Conservation (phyloP, 331 rosid genomes). For the Phaseolus coccineus region DNA sequence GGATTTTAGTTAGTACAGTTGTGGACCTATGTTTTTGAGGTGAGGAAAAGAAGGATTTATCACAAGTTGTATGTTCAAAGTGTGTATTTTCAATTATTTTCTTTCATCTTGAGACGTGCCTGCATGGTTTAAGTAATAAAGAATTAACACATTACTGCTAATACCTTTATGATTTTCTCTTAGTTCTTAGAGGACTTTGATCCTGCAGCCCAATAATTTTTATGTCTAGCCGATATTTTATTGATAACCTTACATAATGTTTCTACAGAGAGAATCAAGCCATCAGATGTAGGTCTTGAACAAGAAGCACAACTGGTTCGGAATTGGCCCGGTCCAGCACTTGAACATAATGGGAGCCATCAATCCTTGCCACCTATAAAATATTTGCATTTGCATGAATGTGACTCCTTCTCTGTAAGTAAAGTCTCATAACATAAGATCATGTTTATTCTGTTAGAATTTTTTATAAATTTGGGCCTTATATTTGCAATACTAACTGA, state of each 20-base stretch:
- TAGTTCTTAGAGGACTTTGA: slow-evolving; percentile 35
- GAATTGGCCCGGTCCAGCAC: slow-evolving; percentile 67
- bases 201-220: not conserved
- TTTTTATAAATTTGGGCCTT: slow-evolving; percentile 26
- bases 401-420: slow-evolving; percentile 90
- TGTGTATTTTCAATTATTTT: not conserved
- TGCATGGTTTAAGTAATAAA: not conserved
- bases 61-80: not conserved
- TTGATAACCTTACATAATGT: not conserved
- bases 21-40: not conserved
- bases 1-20: not conserved
- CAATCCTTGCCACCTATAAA: slow-evolving; percentile 81
- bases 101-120: not conserved
- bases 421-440: slow-evolving; percentile 42
- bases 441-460: slow-evolving; percentile 5
- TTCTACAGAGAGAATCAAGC: slow-evolving; percentile 50
- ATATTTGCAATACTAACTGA: slow-evolving; percentile 16
- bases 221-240: slow-evolving; percentile 11
- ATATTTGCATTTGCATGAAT: slow-evolving; percentile 90
- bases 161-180: slow-evolving; percentile 26
- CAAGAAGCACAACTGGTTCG: slow-evolving; percentile 81
- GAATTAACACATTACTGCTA: not conserved
- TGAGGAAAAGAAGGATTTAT: slow-evolving; percentile 7
- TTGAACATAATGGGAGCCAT: slow-evolving; percentile 62
- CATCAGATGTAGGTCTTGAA: slow-evolving; percentile 58